These are phyloP conservation scores for Aspergillus biplanus DNA, from an alignment of 495 filamentous ascomycete species.

Conservation along the genomic window DNA sequence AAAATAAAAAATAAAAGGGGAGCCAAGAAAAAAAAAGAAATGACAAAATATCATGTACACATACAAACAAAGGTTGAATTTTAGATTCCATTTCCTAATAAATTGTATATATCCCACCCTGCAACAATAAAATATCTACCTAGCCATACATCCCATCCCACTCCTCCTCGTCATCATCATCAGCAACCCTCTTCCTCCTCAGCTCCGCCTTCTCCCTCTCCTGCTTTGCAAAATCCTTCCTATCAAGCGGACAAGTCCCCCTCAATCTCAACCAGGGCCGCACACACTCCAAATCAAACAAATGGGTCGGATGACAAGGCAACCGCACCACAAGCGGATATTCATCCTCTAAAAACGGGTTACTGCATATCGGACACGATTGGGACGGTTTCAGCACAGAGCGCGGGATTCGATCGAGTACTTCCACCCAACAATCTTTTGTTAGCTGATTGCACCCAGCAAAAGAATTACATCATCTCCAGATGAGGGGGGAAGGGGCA, in stretches of 20 bases:
- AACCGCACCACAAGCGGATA: slow-evolving; percentile 86
- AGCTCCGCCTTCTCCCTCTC: slow-evolving; percentile 63
- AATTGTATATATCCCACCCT: not conserved
- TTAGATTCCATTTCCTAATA: no score
- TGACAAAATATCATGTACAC: no score
- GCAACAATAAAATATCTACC: slow-evolving; percentile 14
- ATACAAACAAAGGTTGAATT: no score
- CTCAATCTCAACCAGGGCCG: slow-evolving; percentile 87
- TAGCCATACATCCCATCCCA: slow-evolving; percentile 78
- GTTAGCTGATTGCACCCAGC: not conserved
- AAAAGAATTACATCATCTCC: not conserved
- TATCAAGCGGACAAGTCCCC: slow-evolving; percentile 86
- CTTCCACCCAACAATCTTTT: slow-evolving; percentile 27
- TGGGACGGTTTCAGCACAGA: slow-evolving; percentile 67
- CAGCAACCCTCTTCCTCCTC: slow-evolving; percentile 52
- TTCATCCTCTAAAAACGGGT: slow-evolving; percentile 74
- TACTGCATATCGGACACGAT: slow-evolving; percentile 84
- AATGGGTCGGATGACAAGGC: slow-evolving; percentile 79
- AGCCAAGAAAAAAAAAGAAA: no score
- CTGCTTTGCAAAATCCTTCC: slow-evolving; percentile 76
- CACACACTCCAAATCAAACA: slow-evolving; percentile 95
- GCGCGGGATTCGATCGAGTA: slow-evolving; percentile 78
- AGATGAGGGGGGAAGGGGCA: not conserved
- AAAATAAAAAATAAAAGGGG: no score
- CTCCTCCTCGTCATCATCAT: slow-evolving; percentile 69